A percentile compares a stretch with the other conserved stretches of the same genome.
Conservation (phyloP, 345 rosid species). For the Eutrema yunnanense region DNA sequence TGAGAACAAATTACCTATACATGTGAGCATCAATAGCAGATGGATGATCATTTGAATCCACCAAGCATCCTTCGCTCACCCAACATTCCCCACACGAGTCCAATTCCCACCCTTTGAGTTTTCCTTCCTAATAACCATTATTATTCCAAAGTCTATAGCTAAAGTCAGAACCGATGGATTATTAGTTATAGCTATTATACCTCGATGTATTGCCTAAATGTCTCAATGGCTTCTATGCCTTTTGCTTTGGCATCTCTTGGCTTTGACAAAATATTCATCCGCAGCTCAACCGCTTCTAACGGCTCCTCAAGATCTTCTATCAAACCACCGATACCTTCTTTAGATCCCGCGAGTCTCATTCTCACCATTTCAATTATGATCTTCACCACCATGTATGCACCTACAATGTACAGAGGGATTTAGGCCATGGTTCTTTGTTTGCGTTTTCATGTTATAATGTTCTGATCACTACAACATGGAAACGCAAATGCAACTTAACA, state of each 20-base stretch:
- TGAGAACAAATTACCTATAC: slow-evolving; percentile 52
- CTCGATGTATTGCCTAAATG: slow-evolving; percentile 59
- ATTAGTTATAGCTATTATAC: slow-evolving; percentile 25
- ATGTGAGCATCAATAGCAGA: slow-evolving; percentile 77
- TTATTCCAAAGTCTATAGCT: neutral
- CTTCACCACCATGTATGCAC: slow-evolving; percentile 93
- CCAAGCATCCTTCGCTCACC: slow-evolving; percentile 93
- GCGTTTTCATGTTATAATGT: too few species aligned
- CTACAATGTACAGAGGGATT: slow-evolving; percentile 24
- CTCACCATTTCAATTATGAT: slow-evolving; percentile 84
- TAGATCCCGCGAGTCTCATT: slow-evolving; percentile 62
- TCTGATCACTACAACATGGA: too few species aligned
- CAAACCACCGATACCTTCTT: slow-evolving; percentile 67
- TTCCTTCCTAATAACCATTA: slow-evolving; percentile 47
- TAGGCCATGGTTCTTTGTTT: neutral
- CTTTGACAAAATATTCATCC: slow-evolving; percentile 69
- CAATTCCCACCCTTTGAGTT: slow-evolving; percentile 71
- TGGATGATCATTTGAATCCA: slow-evolving; percentile 65
- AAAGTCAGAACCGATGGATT: neutral
- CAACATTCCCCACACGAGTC: slow-evolving; percentile 90
- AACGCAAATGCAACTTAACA: too few species aligned
- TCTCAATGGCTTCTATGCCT: slow-evolving; percentile 67
- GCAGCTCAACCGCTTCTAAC: slow-evolving; percentile 49
- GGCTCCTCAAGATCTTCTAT: slow-evolving; percentile 80
- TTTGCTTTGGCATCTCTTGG: slow-evolving; percentile 67